Conservation (phyloP, 2,329 filamentous ascomycete species). For the Calonectria hawksworthii region DNA sequence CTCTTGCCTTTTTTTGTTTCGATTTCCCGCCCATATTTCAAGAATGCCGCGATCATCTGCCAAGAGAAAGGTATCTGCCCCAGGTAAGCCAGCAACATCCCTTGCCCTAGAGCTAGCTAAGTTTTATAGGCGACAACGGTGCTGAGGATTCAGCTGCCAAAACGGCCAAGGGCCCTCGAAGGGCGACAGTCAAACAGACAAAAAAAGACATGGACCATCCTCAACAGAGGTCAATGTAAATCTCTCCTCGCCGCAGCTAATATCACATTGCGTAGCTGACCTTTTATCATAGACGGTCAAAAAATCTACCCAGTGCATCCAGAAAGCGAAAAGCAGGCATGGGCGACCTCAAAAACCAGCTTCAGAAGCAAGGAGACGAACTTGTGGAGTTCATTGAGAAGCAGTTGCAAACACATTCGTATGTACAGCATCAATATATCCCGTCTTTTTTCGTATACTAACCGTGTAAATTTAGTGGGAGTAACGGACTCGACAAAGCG, state of each 20-base stretch:
- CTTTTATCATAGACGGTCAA: background rate
- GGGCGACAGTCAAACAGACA: conserved; percentile 9
- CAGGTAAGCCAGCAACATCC: conserved; percentile 31
- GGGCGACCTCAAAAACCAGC: conserved; percentile 37
- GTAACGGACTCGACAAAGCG: conserved; percentile 7
- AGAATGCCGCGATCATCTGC: conserved; percentile 46
- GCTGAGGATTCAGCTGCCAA: conserved; percentile 27
- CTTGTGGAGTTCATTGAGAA: conserved; percentile 39
- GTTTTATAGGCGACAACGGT: conserved; percentile 27
- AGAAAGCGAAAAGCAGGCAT: conserved; percentile 31
- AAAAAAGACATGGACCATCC: conserved; percentile 1
- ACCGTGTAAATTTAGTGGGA: background rate
- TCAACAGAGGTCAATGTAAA: background rate
- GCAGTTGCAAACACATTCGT: conserved; percentile 30
- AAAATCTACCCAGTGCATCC: background rate
- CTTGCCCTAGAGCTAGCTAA: background rate
- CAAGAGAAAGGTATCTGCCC: conserved; percentile 43
- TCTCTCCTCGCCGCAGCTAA: background rate
- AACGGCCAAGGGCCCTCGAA: conserved; percentile 26
- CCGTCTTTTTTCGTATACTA: background rate
- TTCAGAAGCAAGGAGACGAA: conserved; percentile 41
- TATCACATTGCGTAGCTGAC: background rate
- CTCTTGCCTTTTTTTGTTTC: background rate
- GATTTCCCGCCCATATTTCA: background rate
- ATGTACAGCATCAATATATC: background rate